Percentiles rank a stretch among this genome's conserved stretches.
Conservation (phyloP, 768 basidiomycete genomes). For the Tubosaeta sp. region DNA sequence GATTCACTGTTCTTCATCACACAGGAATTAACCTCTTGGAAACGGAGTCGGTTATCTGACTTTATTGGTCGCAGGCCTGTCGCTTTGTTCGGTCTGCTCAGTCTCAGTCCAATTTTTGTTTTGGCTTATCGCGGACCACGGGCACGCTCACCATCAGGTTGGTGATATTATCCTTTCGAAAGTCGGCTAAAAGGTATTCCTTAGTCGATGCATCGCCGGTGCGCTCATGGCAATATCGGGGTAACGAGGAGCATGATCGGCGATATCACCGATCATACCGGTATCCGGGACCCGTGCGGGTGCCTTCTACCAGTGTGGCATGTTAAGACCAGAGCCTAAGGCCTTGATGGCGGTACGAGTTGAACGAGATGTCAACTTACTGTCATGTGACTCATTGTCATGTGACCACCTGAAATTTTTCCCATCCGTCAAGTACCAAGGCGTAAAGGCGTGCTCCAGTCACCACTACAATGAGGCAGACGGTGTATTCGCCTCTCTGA, state of each 20-base stretch:
- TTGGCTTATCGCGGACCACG: slow-evolving; percentile 59
- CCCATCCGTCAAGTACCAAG: too few species aligned
- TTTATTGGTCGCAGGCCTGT: slow-evolving; percentile 58
- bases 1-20: slow-evolving; percentile 60
- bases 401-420: too few species aligned
- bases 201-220: slow-evolving; percentile 35
- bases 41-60: slow-evolving; percentile 64
- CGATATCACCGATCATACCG: slow-evolving; percentile 46
- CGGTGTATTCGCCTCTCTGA: too few species aligned
- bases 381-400: too few species aligned
- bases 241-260: slow-evolving; percentile 72
- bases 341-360: too few species aligned
- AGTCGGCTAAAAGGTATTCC: slow-evolving; percentile 1
- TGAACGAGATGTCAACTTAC: too few species aligned
- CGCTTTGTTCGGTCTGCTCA: slow-evolving; percentile 51
- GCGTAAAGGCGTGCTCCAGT: too few species aligned
- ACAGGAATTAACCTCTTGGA: slow-evolving; percentile 53
- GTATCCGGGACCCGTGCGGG: too few species aligned
- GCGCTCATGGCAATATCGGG: slow-evolving; percentile 38
- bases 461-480: too few species aligned
- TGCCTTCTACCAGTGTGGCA: too few species aligned
- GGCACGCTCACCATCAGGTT: slow-evolving; percentile 52
- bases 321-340: too few species aligned
- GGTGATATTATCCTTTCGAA: neutral
- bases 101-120: slow-evolving; percentile 53